A percentile compares a stretch with the other conserved stretches of the same genome.
These are phyloP conservation scores for Ceratobasidium sp. DNA, from an alignment of 1,284 basidiomycete genomes.

Conservation along the genomic window DNA sequence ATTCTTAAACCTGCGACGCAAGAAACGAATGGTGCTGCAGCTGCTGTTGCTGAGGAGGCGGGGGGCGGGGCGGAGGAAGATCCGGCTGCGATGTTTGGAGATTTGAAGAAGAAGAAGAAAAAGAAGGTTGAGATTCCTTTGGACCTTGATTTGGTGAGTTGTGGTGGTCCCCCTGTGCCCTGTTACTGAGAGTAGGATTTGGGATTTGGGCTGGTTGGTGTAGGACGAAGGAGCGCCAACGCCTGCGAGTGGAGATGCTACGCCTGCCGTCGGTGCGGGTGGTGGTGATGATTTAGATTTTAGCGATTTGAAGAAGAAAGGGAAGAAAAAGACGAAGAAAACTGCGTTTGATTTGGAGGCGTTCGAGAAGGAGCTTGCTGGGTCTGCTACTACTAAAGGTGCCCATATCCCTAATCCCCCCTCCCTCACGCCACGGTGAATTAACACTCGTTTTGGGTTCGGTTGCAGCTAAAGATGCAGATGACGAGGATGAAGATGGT, in stretches of 20 bases:
- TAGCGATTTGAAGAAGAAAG: conserved; percentile 86
- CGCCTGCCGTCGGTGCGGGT: conserved; percentile 51
- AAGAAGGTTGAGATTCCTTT: conserved; percentile 90
- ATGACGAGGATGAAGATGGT: conserved; percentile 67
- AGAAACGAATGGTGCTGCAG: conserved; percentile 47
- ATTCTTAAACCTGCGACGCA: conserved; percentile 63
- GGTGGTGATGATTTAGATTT: conserved; percentile 69
- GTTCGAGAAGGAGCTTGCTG: conserved; percentile 89
- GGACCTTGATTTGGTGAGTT: conserved; percentile 83
- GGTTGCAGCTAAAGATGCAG: conserved; percentile 58
- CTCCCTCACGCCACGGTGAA: too few species aligned
- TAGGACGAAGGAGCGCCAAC: conserved; percentile 56
- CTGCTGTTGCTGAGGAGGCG: conserved; percentile 54
- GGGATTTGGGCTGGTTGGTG: conserved; percentile 4
- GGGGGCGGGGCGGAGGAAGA: conserved; percentile 71
- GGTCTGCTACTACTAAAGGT: conserved; percentile 54
- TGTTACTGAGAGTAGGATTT: background rate
- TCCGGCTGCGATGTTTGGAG: conserved; percentile 85
- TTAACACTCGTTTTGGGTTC: background rate
- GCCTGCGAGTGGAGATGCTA: conserved; percentile 48
- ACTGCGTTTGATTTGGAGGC: conserved; percentile 70
- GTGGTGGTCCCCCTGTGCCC: conserved; percentile 1
- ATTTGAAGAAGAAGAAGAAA: conserved; percentile 89
- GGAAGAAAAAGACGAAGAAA: conserved; percentile 64
- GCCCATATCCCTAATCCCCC: too few species aligned